Evolutionary conservation across 164 flowering plant genomes (phyloP), one percentile per base, ranked within the genome.

Genomic region (Dillenia turbinata): DNA sequence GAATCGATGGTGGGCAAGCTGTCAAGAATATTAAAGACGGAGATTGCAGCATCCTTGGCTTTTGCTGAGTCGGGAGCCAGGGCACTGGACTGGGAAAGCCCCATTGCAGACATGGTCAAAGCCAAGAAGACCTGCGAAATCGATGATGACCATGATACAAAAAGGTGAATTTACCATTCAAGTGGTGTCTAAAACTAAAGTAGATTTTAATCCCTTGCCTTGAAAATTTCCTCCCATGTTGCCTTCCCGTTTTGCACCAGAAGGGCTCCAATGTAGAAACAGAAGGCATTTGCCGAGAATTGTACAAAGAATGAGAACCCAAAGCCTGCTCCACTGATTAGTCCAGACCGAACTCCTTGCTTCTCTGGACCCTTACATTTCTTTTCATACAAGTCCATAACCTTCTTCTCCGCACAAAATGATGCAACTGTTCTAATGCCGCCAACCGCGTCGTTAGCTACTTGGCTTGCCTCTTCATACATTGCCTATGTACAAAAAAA

Each of bases 361-460:
- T 63, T 69, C 64, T 12, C 56, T 9, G 73, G 73, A 15, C 10
- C 56, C 47, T 59, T 61, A 45, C 73, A 69, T 60, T 69, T 69
- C 49, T 64, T 60, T 52, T 44, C 13, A 51, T 64, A 69, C 40
- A 69, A 61, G 44, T 69, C 73, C 68, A 69, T 65, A 24, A 64
- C 73, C 53, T 53, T 64, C 17, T 52, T 60, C 45, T 69, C 73
- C 10, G 68, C 68, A 19, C 73, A 64, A 19, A 69, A 69, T 10
- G 73, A 60, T 24, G 73, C 73, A 16, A 69, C 73, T 8, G 73
- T 69, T 14, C 73, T 47, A 10, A 69, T 69, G 48, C 73, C 14
- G 68, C 65, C 56, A 59, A 67, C 60, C 64, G 73, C 46, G 63
- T 69, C 47, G 68, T 33, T 33, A 0, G 40, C 40, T 4, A 33